Conservation (phyloP, 495 filamentous ascomycete species). For the Aspergillus affinis region DNA sequence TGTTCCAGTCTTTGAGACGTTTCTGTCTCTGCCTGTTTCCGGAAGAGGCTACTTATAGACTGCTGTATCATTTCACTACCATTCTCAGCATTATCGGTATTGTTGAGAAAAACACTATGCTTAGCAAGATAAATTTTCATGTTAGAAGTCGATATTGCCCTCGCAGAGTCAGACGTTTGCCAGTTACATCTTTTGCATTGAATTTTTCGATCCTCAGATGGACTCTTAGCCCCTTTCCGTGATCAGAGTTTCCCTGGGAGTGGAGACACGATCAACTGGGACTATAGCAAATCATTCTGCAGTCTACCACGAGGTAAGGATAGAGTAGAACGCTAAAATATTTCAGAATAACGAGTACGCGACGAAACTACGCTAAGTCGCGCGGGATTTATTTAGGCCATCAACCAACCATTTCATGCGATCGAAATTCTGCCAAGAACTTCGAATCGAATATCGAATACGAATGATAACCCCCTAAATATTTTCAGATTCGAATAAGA, state of each 20-base stretch:
- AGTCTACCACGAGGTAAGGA: no score
- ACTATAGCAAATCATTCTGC: no score
- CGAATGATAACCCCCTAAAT: no score
- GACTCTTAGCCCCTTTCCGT: slow-evolving; percentile 1
- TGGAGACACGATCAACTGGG: slow-evolving; percentile 2
- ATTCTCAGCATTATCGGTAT: background rate
- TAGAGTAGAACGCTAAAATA: no score
- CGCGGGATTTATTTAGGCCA: no score
- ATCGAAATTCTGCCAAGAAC: no score
- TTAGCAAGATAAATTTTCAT: slow-evolving; percentile 2
- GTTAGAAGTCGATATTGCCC: slow-evolving; percentile 1
- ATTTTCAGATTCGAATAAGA: no score
- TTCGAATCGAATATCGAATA: no score
- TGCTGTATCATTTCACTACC: background rate
- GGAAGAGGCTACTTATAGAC: background rate
- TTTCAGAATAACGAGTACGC: no score
- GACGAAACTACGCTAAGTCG: no score
- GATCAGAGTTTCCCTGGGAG: slow-evolving; percentile 1
- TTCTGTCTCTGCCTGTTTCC: background rate
- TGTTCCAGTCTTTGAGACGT: slow-evolving; percentile 1
- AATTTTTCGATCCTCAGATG: slow-evolving; percentile 1
- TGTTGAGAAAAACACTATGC: background rate
- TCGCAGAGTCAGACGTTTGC: slow-evolving; percentile 2
- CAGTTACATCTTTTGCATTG: slow-evolving; percentile 4
- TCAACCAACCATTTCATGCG: no score